Evolutionary conservation across 192 early-diverging fungal genomes (phyloP), one percentile per base, ranked within the genome.

Genomic region (Rhizoclosmatium globosum): DNA sequence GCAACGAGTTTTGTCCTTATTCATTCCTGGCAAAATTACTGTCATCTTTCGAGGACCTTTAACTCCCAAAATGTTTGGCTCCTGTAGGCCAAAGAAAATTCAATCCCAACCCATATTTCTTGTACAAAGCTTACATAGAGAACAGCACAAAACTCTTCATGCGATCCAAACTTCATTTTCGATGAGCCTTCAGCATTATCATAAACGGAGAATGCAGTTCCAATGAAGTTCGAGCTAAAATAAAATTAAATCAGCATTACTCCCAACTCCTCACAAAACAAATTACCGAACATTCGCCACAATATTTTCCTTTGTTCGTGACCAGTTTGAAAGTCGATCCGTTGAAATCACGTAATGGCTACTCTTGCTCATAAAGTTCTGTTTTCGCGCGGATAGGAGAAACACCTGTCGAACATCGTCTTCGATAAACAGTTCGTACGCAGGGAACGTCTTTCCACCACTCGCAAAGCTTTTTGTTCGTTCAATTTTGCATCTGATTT

Each of bases 41-140:
- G 93, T 94, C 93, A 97, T 97, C 81, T 94, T 95, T 23, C 96
- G 91, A 9, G 96, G 97, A 0, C 96, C 97, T 79, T 94, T 94
- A 71, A 93, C 89, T 23, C 96, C 95, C 43, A 97, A 84, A 21
- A 97, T 90, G 79, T 95, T 95, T 1, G 93, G 92, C 45, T 97
- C 93, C 91, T 96, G 42, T 13, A 53, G 50, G 50, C 6, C 6
- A 38, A 42, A 68, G 2, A n/a, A 75, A 68, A 31, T 77, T 50
- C 17, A 13, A 66, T 13, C 13, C 13, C 21, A 17, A 0, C 21
- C 21, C 56, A 17, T 57, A 17, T 57, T 57, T 57, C 21, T 57
- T 17, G 15, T 1, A 13, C 47, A 7, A 1, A 31, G 62, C 84
- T 78, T 82, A 94, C 93, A 79, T 97, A 97, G 46, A 92, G 83